Percentiles rank a stretch among this genome's conserved stretches.
These are phyloP conservation scores for Pezicula radicicola DNA, from an alignment of 2,329 filamentous ascomycete species.

Conservation along the genomic window DNA sequence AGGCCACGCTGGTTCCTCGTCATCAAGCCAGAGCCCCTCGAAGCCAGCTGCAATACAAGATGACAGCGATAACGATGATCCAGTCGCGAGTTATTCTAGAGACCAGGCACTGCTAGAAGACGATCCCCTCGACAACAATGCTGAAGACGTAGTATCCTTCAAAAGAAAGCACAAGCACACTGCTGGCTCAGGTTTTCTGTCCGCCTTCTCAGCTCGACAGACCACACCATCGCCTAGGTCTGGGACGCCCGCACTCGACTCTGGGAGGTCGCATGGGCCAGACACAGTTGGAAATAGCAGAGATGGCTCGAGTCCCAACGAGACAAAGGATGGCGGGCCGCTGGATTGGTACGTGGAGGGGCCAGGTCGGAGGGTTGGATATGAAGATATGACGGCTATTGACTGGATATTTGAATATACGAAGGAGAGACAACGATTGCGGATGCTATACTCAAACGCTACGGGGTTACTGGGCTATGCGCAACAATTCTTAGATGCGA, in stretches of 20 bases:
- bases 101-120: slow-evolving; percentile 43
- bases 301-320: slow-evolving; percentile 9
- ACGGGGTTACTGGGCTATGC: slow-evolving; percentile 71
- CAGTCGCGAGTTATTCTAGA: slow-evolving; percentile 22
- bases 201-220: slow-evolving; percentile 20
- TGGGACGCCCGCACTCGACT: slow-evolving; percentile 14
- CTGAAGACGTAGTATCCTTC: slow-evolving; percentile 60
- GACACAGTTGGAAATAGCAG: slow-evolving; percentile 10
- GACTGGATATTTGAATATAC: slow-evolving; percentile 99
- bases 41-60: slow-evolving; percentile 20
- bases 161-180: slow-evolving; percentile 61
- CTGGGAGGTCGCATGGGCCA: slow-evolving; percentile 10
- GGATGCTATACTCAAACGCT: slow-evolving; percentile 68
- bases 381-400: slow-evolving; percentile 95
- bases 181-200: slow-evolving; percentile 20
- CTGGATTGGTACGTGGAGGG: slow-evolving; percentile 89
- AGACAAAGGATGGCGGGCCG: slow-evolving; percentile 43
- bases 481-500: slow-evolving; percentile 73
- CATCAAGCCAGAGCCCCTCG: slow-evolving; percentile 19
- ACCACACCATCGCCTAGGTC: slow-evolving; percentile 20
- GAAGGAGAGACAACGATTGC: slow-evolving; percentile 85
- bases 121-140: slow-evolving; percentile 51
- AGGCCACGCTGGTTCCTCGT: slow-evolving; percentile 18
- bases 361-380: slow-evolving; percentile 84
- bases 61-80: slow-evolving; percentile 40